Evolutionary conservation across 192 early-diverging fungal genomes (phyloP).

Genomic region (Globomyces pollinis-pini): DNA sequence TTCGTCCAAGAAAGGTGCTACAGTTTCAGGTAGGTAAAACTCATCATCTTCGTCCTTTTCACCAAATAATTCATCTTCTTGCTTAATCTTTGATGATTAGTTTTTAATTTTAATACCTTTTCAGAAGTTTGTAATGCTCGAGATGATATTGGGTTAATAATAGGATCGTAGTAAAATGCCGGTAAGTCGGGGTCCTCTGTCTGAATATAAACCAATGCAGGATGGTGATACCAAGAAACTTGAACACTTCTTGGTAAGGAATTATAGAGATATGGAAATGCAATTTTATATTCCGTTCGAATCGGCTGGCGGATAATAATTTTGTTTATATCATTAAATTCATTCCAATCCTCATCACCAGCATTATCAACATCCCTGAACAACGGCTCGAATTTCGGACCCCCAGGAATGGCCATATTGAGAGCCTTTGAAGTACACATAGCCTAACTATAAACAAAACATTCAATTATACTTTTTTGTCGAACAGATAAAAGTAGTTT

Average conservation of each 20-base stretch:
- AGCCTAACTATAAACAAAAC: slow-evolving; percentile 34
- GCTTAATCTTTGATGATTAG: too few relatives aligned
- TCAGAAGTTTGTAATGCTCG: slow-evolving; percentile 51
- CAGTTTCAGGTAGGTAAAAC: slow-evolving; percentile 74
- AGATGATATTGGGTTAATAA: slow-evolving; percentile 95
- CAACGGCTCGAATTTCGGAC: slow-evolving; percentile 96
- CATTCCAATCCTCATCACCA: slow-evolving; percentile 99
- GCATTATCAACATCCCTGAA: slow-evolving; percentile 87
- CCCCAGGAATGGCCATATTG: slow-evolving; percentile 97
- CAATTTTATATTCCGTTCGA: slow-evolving; percentile 97
- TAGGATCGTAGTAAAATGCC: slow-evolving; percentile 95
- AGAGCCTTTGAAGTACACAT: slow-evolving; percentile 97
- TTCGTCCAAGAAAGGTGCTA: slow-evolving; percentile 76
- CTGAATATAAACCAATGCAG: slow-evolving; percentile 79
- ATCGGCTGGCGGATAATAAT: slow-evolving; percentile 98
- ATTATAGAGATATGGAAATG: slow-evolving; percentile 98
- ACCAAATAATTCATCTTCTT: slow-evolving; percentile 62
- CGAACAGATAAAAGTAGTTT: slow-evolving; percentile 98
- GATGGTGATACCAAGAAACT: slow-evolving; percentile 88
- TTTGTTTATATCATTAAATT: slow-evolving; percentile 99
- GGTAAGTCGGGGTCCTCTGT: slow-evolving; percentile 93
- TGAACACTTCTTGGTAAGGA: slow-evolving; percentile 89
- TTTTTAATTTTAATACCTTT: too few relatives aligned
- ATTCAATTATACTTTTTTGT: slow-evolving; percentile 54
- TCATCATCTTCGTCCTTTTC: slow-evolving; percentile 69